Conservation (phyloP, 1,284 basidiomycete genomes). For the Fistulinella cinereoalba region DNA sequence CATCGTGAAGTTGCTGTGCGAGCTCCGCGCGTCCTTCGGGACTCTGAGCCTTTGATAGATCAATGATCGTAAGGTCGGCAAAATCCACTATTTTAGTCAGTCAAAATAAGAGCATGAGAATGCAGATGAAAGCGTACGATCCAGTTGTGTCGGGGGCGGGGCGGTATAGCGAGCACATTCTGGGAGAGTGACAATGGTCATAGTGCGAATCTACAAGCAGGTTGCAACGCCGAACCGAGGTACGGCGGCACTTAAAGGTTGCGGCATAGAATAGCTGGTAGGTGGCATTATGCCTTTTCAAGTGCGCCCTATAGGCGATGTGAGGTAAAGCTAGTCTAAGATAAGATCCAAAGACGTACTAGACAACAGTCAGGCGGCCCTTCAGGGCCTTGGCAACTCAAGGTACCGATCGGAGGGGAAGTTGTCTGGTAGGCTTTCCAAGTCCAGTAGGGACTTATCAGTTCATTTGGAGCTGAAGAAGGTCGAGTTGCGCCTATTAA, state of each 20-base stretch:
- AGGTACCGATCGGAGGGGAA: too few species aligned
- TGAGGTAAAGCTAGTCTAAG: too few species aligned
- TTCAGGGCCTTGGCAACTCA: too few species aligned
- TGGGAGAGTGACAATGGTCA: constrained; percentile 1
- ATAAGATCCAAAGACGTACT: too few species aligned
- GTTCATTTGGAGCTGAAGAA: too few species aligned
- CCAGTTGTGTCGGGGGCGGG: constrained; percentile 17
- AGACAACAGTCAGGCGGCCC: too few species aligned
- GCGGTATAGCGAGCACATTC: not conserved
- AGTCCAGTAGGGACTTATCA: too few species aligned
- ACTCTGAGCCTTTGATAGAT: constrained; percentile 52
- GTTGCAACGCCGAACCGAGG: not conserved
- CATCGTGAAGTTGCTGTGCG: constrained; percentile 49
- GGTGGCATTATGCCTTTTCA: not conserved
- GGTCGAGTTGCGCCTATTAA: too few species aligned
- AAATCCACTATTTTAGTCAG: constrained; percentile 49
- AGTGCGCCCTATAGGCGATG: not conserved
- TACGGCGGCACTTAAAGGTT: not conserved
- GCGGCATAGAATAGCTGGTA: not conserved
- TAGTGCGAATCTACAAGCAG: not conserved
- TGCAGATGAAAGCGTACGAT: constrained; percentile 11
- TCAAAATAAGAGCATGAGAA: not conserved
- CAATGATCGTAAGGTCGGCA: constrained; percentile 63
- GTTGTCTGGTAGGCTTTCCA: too few species aligned
- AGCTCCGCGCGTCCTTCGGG: constrained; percentile 50